Conservation (phyloP, 305 asterid species). For the Salvia sclarea region DNA sequence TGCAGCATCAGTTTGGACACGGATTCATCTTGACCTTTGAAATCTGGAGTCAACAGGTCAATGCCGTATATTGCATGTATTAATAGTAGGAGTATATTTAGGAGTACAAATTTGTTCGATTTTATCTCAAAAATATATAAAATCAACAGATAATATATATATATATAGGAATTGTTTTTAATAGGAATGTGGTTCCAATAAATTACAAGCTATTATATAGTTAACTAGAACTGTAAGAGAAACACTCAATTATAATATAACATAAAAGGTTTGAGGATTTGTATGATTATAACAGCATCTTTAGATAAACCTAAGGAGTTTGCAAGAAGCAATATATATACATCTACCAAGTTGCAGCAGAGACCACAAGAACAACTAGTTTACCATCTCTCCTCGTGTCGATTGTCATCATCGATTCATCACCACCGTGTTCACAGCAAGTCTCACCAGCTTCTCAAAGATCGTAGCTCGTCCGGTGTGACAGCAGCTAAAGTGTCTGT, state of each 20-base stretch:
- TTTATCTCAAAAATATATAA: too few relatives aligned
- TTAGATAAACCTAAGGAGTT: background rate
- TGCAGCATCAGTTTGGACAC: conserved; percentile 17
- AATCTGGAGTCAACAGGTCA: conserved; percentile 20
- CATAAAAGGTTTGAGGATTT: too few relatives aligned
- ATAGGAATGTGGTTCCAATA: too few relatives aligned
- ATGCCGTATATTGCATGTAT: background rate
- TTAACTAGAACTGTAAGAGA: too few relatives aligned
- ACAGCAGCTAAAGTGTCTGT: background rate
- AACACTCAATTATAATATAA: too few relatives aligned
- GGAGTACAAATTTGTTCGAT: too few relatives aligned
- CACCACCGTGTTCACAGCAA: background rate
- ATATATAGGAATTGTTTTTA: too few relatives aligned
- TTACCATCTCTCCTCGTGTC: conserved; percentile 6
- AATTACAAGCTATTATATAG: too few relatives aligned
- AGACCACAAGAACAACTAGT: background rate
- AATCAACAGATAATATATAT: too few relatives aligned
- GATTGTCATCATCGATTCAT: background rate
- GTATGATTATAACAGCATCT: background rate
- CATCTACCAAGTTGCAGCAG: too few relatives aligned
- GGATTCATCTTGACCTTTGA: conserved; percentile 28
- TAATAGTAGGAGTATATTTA: background rate
- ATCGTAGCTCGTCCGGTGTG: background rate
- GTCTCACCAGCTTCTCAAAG: background rate
- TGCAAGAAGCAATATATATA: background rate